Evolutionary conservation across 78 protist species (phyloP).

Genomic region (Thecamonas trahens): DNA sequence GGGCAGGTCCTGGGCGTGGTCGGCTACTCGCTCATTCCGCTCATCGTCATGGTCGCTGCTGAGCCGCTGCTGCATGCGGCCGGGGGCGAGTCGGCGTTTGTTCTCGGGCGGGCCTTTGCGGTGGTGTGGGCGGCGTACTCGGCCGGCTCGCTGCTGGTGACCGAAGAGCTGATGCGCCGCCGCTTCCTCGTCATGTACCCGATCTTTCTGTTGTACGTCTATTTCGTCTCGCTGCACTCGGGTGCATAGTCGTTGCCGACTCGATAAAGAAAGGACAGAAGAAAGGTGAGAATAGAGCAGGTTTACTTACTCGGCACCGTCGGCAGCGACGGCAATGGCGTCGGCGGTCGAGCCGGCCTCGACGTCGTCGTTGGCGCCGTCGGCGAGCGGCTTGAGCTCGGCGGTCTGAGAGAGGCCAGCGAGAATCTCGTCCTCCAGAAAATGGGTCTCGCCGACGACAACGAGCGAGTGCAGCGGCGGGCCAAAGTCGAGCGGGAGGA

Average conservation of each 20-base stretch:
- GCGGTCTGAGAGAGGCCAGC: no score
- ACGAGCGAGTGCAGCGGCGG: slow-evolving; percentile 82
- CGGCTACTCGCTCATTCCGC: slow-evolving; percentile 9
- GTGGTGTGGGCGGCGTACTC: slow-evolving; percentile 7
- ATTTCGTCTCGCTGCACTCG: not conserved
- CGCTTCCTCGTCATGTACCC: slow-evolving; percentile 3
- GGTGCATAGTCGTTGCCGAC: no score
- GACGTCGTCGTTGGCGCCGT: no score
- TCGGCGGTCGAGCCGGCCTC: no score
- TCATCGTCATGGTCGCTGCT: not conserved
- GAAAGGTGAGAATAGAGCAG: no score
- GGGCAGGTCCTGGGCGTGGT: slow-evolving; percentile 6
- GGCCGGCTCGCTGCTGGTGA: not conserved
- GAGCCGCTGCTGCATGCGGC: not conserved
- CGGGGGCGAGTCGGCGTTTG: not conserved
- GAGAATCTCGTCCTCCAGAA: slow-evolving; percentile 53
- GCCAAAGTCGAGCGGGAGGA: slow-evolving; percentile 75
- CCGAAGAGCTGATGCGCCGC: not conserved
- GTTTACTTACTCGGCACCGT: no score
- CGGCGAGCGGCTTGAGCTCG: no score
- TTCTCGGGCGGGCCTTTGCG: not conserved
- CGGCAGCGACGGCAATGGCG: no score
- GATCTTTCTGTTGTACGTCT: not conserved
- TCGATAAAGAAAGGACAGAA: no score
- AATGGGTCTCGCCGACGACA: slow-evolving; percentile 62